Percentiles rank a stretch among this genome's conserved stretches.
phyloP scores from a whole-genome alignment of 2,329 filamentous ascomycete species.

The Stachybotrys chlorohalonatus region DNA sequence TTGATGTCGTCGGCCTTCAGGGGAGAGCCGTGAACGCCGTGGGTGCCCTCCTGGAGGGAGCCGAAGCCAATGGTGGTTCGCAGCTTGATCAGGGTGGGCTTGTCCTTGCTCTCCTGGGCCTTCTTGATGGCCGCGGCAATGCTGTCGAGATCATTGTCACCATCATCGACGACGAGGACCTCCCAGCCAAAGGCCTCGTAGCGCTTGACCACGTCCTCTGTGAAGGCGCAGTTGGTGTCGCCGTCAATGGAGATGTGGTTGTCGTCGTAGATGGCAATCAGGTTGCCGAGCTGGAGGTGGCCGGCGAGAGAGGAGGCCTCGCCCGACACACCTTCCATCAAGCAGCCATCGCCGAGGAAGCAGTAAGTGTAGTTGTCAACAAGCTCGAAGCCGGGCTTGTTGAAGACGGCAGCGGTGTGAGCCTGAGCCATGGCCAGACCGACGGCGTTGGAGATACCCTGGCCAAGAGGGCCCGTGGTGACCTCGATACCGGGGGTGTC shows the following conservation, averaged over 20 bases:
- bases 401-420: slow-evolving; percentile 85
- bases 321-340: slow-evolving; percentile 94
- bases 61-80: slow-evolving; percentile 96
- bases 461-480: slow-evolving; percentile 93
- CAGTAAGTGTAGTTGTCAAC: slow-evolving; percentile 94
- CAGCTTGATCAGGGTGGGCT: slow-evolving; percentile 94
- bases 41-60: slow-evolving; percentile 85
- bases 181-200: slow-evolving; percentile 99
- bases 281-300: slow-evolving; percentile 94
- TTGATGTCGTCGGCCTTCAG: slow-evolving; percentile 92
- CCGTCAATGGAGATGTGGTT: slow-evolving; percentile 96
- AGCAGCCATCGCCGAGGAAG: slow-evolving; percentile 96
- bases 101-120: slow-evolving; percentile 83
- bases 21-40: slow-evolving; percentile 91
- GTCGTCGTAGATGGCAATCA: slow-evolving; percentile 96
- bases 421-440: slow-evolving; percentile 95
- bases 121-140: slow-evolving; percentile 85
- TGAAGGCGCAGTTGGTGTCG: slow-evolving; percentile 93
- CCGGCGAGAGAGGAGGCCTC: slow-evolving; percentile 90
- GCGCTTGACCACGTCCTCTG: slow-evolving; percentile 88
- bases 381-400: slow-evolving; percentile 88
- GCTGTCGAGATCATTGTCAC: slow-evolving; percentile 76
- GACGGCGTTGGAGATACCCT: slow-evolving; percentile 95
- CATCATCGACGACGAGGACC: slow-evolving; percentile 71
- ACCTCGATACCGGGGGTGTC: slow-evolving; percentile 97